phyloP scores from a whole-genome alignment of 148 eudicot species.

The Beta vulgaris region DNA sequence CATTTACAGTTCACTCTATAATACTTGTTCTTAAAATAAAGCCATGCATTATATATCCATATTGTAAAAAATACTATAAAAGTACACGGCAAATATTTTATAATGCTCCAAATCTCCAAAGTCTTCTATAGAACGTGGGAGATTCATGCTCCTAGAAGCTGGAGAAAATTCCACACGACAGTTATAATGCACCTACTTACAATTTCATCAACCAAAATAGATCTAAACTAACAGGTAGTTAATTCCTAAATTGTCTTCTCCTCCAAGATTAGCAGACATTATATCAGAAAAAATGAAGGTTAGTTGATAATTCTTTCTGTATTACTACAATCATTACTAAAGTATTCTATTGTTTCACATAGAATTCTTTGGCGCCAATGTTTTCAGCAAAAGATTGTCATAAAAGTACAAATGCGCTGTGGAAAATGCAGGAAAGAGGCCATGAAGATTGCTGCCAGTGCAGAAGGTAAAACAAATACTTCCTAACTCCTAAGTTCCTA shows the following conservation, averaged over 20 bases:
- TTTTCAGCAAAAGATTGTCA: constrained; percentile 39
- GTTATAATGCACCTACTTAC: not conserved
- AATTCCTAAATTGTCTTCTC: not conserved
- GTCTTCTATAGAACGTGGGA: constrained; percentile 15
- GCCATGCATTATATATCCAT: not conserved
- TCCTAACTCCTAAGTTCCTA: too few relatives aligned
- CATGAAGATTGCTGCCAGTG: constrained; percentile 33
- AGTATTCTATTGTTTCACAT: not conserved
- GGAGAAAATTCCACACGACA: not conserved
- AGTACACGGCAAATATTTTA: not conserved
- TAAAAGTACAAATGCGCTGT: constrained; percentile 26
- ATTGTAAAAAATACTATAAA: not conserved
- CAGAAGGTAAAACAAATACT: constrained; percentile 16
- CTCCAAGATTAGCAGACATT: not conserved
- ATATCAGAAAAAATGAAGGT: not conserved
- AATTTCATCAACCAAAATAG: not conserved
- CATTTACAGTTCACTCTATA: constrained; percentile 6
- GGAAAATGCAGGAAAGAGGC: constrained; percentile 36
- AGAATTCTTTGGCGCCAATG: not conserved
- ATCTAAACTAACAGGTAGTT: not conserved
- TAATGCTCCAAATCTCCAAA: not conserved
- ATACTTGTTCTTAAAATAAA: not conserved
- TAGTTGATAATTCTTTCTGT: not conserved
- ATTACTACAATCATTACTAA: not conserved
- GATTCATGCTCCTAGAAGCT: not conserved